Conservation (phyloP, 352 stramenopile genomes). For the Pythium apleroticum region DNA sequence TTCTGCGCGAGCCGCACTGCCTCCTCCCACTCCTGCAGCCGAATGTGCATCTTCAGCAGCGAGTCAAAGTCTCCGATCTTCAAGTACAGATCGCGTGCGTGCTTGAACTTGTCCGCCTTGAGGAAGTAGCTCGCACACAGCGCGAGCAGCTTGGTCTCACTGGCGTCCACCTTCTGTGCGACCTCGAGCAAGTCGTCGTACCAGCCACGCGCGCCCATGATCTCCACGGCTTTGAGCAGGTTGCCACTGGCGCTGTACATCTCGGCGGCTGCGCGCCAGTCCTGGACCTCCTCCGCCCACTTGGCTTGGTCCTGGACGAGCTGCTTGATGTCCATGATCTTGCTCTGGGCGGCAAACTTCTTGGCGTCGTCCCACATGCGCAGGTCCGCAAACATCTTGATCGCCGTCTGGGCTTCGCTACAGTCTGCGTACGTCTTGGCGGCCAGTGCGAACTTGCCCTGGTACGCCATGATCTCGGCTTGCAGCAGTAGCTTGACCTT, state of each 20-base stretch:
- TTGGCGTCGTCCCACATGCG: slow-evolving; percentile 95
- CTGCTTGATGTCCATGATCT: slow-evolving; percentile 84
- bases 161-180: slow-evolving; percentile 53
- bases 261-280: slow-evolving; percentile 90
- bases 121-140: slow-evolving; percentile 66
- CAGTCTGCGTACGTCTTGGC: slow-evolving; percentile 87
- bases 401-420: slow-evolving; percentile 80
- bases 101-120: slow-evolving; percentile 71
- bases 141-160: slow-evolving; percentile 46
- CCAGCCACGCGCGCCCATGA: slow-evolving; percentile 88
- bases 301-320: slow-evolving; percentile 90
- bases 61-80: slow-evolving; percentile 81
- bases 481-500: slow-evolving; percentile 72
- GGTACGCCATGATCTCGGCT: slow-evolving; percentile 91
- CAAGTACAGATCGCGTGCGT: slow-evolving; percentile 78
- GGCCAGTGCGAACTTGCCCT: slow-evolving; percentile 89
- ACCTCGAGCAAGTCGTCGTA: slow-evolving; percentile 86
- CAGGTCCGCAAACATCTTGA: slow-evolving; percentile 94
- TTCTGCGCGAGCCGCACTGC: slow-evolving; percentile 88
- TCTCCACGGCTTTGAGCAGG: slow-evolving; percentile 72
- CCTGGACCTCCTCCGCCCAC: slow-evolving; percentile 91
- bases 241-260: slow-evolving; percentile 92
- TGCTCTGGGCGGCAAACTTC: slow-evolving; percentile 79
- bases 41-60: slow-evolving; percentile 90
- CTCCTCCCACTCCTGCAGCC: slow-evolving; percentile 91